Conservation (phyloP, 164 flowering plant species). For the Piper longum region DNA sequence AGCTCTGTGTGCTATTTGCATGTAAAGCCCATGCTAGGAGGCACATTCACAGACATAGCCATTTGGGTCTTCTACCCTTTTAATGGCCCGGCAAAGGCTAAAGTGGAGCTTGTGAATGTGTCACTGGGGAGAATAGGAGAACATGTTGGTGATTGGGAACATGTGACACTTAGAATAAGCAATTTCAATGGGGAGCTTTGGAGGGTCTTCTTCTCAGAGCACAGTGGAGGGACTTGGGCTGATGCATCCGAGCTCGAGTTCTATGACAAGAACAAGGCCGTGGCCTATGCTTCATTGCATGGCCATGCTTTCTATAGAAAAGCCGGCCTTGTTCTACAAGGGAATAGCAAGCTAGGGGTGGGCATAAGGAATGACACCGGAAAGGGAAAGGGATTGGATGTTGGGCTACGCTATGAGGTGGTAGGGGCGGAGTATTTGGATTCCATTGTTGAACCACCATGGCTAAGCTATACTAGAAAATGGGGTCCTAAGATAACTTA, state of each 20-base stretch:
- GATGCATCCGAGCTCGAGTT: constrained; percentile 28
- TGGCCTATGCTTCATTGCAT: constrained; percentile 26
- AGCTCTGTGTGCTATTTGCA: constrained; percentile 45
- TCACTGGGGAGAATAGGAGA: constrained; percentile 38
- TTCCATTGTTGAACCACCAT: constrained; percentile 17
- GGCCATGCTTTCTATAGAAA: constrained; percentile 35
- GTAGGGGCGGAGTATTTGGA: constrained; percentile 24
- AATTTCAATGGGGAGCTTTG: constrained; percentile 39
- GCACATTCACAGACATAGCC: constrained; percentile 55
- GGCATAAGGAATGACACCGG: constrained; percentile 38
- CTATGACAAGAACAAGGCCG: constrained; percentile 23
- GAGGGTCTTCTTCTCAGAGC: constrained; percentile 29
- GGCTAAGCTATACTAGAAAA: constrained; percentile 17
- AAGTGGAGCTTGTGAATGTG: constrained; percentile 21
- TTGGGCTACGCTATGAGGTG: constrained; percentile 12
- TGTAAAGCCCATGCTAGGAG: constrained; percentile 63
- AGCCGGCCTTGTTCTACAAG: constrained; percentile 29
- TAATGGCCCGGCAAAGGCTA: constrained; percentile 42
- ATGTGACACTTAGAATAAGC: constrained; percentile 39
- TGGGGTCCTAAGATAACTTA: constrained; percentile 27
- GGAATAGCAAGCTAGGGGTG: constrained; percentile 13
- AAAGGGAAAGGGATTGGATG: constrained; percentile 24
- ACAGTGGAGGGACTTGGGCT: constrained; percentile 32
- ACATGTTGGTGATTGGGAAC: constrained; percentile 64
- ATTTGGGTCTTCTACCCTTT: constrained; percentile 77